phyloP scores from a whole-genome alignment of 2,329 filamentous ascomycete genomes.

The Calycina herbarum region DNA sequence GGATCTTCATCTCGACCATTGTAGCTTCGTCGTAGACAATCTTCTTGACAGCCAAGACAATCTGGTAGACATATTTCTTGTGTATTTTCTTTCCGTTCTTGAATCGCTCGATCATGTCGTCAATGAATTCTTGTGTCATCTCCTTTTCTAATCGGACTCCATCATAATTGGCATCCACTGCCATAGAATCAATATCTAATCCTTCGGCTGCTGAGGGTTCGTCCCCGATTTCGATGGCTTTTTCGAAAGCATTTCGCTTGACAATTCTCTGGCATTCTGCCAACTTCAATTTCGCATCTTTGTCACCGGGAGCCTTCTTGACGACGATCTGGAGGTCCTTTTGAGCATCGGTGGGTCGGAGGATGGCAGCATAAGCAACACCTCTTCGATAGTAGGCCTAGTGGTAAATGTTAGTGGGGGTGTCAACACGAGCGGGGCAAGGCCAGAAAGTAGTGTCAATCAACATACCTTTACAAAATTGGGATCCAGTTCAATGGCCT shows the following conservation, averaged over 20 bases:
- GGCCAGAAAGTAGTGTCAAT: background rate
- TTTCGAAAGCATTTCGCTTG: slow-evolving; percentile 87
- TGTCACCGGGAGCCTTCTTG: slow-evolving; percentile 82
- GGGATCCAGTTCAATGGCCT: slow-evolving; percentile 85
- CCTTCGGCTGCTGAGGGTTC: slow-evolving; percentile 90
- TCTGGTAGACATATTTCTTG: slow-evolving; percentile 97
- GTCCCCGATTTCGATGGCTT: slow-evolving; percentile 90
- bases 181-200: slow-evolving; percentile 82
- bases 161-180: slow-evolving; percentile 81
- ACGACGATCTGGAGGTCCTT: slow-evolving; percentile 91
- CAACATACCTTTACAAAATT: slow-evolving; percentile 77
- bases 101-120: slow-evolving; percentile 96
- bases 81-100: slow-evolving; percentile 94
- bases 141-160: slow-evolving; percentile 73
- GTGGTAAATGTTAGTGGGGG: slow-evolving; percentile 22
- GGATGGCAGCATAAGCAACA: slow-evolving; percentile 85
- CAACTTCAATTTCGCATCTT: slow-evolving; percentile 86
- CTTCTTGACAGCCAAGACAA: slow-evolving; percentile 85
- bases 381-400: slow-evolving; percentile 94
- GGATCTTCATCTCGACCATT: slow-evolving; percentile 91
- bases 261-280: slow-evolving; percentile 95
- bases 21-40: slow-evolving; percentile 90
- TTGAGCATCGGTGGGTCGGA: slow-evolving; percentile 83
- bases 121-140: slow-evolving; percentile 96
- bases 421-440: background rate